Percentiles rank a stretch among this genome's conserved stretches.
These are phyloP conservation scores for Thielaviopsis euricoi DNA, from an alignment of 2,329 filamentous ascomycete genomes.

Conservation along the genomic window DNA sequence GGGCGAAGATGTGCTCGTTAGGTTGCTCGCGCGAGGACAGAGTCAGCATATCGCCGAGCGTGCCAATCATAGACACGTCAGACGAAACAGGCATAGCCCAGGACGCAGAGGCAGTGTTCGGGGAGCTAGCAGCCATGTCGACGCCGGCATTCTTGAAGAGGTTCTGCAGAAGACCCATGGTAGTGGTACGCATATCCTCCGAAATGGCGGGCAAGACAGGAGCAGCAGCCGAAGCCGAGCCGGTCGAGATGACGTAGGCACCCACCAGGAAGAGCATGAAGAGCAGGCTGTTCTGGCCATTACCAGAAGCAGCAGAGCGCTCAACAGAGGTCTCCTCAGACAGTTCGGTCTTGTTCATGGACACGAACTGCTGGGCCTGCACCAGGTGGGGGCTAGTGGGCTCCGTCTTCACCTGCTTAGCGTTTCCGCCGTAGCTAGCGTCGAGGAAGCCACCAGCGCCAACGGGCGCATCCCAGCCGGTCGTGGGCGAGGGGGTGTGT, in stretches of 20 bases:
- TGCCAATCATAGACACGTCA: conserved; percentile 44
- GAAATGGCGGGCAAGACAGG: conserved; percentile 62
- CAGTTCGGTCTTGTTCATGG: conserved; percentile 30
- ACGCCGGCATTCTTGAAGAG: conserved; percentile 70
- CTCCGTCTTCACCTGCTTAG: conserved; percentile 35
- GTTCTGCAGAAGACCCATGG: conserved; percentile 60
- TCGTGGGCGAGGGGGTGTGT: not conserved
- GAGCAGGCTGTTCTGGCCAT: conserved; percentile 66
- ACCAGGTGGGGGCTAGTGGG: not conserved
- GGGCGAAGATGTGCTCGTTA: conserved; percentile 72
- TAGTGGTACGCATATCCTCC: conserved; percentile 64
- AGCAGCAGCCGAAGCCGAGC: conserved; percentile 33
- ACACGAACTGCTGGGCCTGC: conserved; percentile 27
- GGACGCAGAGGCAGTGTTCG: not conserved
- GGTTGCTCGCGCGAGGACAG: conserved; percentile 71
- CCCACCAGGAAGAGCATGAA: conserved; percentile 95
- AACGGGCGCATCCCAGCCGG: conserved; percentile 22
- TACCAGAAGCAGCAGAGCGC: conserved; percentile 26
- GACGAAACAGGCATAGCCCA: conserved; percentile 16
- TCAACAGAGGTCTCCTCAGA: conserved; percentile 17
- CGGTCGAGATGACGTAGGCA: conserved; percentile 86
- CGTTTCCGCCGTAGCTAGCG: conserved; percentile 18
- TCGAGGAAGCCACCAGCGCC: conserved; percentile 20
- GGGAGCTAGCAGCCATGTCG: conserved; percentile 15
- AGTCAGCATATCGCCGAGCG: conserved; percentile 51